Percentiles rank a stretch among this genome's conserved stretches.
Evolutionary conservation across 106 monocot species (phyloP).

Genomic region (Alisma plantagoaquatica): DNA sequence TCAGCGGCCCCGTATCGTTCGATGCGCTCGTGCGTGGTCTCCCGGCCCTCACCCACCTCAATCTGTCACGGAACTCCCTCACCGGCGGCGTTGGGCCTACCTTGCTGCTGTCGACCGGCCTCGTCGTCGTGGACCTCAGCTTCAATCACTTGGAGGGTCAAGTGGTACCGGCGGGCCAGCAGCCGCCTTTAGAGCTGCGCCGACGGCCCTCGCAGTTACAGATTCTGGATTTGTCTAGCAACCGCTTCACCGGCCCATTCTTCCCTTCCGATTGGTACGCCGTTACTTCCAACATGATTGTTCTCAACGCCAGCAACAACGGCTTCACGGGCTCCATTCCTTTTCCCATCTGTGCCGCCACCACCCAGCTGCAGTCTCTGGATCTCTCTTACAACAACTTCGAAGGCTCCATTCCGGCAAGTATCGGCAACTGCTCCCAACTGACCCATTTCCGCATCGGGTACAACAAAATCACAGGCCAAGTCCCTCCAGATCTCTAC

Average conservation of each 20-base stretch:
- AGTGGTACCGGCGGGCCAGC: too few relatives aligned
- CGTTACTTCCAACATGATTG: not conserved
- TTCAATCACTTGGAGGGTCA: constrained; percentile 21
- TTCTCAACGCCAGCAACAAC: constrained; percentile 13
- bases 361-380: constrained; percentile 7
- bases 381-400: constrained; percentile 11
- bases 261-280: not conserved
- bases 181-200: constrained; percentile 1
- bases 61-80: constrained; percentile 31
- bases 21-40: constrained; percentile 17
- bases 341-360: constrained; percentile 2
- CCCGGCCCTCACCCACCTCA: constrained; percentile 13
- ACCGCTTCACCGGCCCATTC: constrained; percentile 13
- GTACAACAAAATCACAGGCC: constrained; percentile 11
- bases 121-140: constrained; percentile 30
- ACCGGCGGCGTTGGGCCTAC: constrained; percentile 11
- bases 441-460: constrained; percentile 17
- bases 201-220: constrained; percentile 3
- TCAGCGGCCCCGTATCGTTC: constrained; percentile 21
- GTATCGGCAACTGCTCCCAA: constrained; percentile 29
- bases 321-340: constrained; percentile 16
- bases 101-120: constrained; percentile 10
- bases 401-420: constrained; percentile 9
- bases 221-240: constrained; percentile 34
- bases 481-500: constrained; percentile 13